Evolutionary conservation across 78 protist species (phyloP).

Genomic region (Dictyostelium brefeldianum): DNA sequence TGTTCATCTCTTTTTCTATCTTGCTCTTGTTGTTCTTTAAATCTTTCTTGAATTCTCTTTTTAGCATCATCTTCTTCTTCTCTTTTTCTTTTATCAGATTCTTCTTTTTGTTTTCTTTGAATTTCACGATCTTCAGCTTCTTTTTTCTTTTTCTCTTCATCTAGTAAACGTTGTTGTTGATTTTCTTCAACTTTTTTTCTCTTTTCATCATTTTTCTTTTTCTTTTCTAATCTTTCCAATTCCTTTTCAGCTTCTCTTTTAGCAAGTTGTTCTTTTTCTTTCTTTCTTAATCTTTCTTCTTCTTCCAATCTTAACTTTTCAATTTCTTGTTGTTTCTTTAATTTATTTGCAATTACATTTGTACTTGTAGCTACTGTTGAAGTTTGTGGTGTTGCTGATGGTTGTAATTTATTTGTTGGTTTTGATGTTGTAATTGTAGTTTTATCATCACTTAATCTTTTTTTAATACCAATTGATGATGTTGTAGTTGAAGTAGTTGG

Average conservation of each 20-base stretch:
- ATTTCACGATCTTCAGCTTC: constrained; percentile 16
- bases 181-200: constrained; percentile 17
- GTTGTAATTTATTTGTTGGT: constrained; percentile 9
- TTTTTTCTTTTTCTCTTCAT: constrained; percentile 22
- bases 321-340: constrained; percentile 26
- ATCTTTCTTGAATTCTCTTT: constrained; percentile 11
- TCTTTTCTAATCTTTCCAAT: constrained; percentile 16
- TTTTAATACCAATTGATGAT: constrained; percentile 10
- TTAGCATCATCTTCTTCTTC: constrained; percentile 34
- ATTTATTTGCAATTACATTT: neutral
- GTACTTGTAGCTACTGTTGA: neutral
- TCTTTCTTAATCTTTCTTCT: constrained; percentile 41
- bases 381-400: neutral
- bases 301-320: constrained; percentile 25
- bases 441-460: constrained; percentile 34
- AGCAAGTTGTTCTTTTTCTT: neutral
- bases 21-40: constrained; percentile 1
- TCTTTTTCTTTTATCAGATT: neutral
- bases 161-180: neutral
- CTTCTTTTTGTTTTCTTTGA: constrained; percentile 3
- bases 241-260: constrained; percentile 14
- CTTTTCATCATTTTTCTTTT: constrained; percentile 5
- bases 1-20: constrained; percentile 4
- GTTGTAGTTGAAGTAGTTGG: too few species aligned
- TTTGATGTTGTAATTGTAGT: constrained; percentile 5